Evolutionary conservation across 2,329 filamentous ascomycete species (phyloP), one percentile per base, ranked within the genome.

Genomic region (Fusarium drepaniforme): DNA sequence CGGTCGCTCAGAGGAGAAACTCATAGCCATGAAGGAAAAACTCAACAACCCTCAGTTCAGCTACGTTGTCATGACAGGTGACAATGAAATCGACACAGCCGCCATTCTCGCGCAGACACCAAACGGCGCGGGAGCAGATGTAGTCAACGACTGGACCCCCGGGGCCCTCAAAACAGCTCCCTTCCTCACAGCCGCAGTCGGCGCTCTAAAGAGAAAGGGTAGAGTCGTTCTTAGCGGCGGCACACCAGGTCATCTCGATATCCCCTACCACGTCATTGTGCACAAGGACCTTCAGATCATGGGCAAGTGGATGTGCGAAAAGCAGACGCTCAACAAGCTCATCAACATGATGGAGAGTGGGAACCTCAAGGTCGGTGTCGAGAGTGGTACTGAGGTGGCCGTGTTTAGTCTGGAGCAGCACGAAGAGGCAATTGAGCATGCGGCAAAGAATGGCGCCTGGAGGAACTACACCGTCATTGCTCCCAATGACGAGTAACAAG

Each of bases 271-370:
- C 8, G 59, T 51, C 30, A 25, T 66, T 5, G 46, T 62, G 6
- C 63, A 69, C 46, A 66, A 61, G 21, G 63, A 66, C 44, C 57
- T 69, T 16, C 66, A 62, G 57, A 42, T 69, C 57, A 66, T 62
- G 46, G 67, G 63, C 38, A 69, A 69, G 37, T 69, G 57, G 67
- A 69, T 66, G 63, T 69, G 46, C 23, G 25, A 49, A 7, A 49
- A 40, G 3, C 46, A 28, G n/a, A 66, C 63, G 0, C 30, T 69
- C 8, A 51, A 58, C 5, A 59, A 61, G 13, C 23, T 66, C 18
- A 66, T 69, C 33, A 37, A 33, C 8, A 69, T 69, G 63, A 62
- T 69, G 18, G 44, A 69, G 33, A 65, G 59, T 6, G 63, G 57
- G 12, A 51, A 38, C 5, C 30, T 69, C 42, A 44, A 62, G 23